phyloP scores from a whole-genome alignment of 2,329 filamentous ascomycete species.

The Fusarium torreyae region DNA sequence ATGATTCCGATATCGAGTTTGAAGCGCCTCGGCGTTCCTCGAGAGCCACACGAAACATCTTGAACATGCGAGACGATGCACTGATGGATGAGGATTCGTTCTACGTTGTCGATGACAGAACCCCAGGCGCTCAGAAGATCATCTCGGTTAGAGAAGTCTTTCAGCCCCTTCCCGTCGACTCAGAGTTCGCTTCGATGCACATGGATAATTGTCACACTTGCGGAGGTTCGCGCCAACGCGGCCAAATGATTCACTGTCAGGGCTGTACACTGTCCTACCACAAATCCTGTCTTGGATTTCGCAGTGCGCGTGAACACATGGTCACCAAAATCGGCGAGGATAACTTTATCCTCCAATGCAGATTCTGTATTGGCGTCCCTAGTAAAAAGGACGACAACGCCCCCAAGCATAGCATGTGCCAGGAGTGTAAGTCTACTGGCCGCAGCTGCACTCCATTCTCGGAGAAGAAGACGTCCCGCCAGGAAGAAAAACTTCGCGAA shows the following conservation, averaged over 20 bases:
- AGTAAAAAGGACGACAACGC: slow-evolving; percentile 77
- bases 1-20: slow-evolving; percentile 67
- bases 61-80: slow-evolving; percentile 66
- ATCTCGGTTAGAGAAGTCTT: slow-evolving; percentile 83
- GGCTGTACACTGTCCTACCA: slow-evolving; percentile 91
- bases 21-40: slow-evolving; percentile 66
- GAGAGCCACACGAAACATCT: slow-evolving; percentile 61
- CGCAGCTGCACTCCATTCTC: slow-evolving; percentile 82
- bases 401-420: slow-evolving; percentile 81
- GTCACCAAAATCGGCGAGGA: slow-evolving; percentile 86
- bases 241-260: slow-evolving; percentile 87
- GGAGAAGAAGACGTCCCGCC: slow-evolving; percentile 77
- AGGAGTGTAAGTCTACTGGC: slow-evolving; percentile 76
- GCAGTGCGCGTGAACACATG: slow-evolving; percentile 84
- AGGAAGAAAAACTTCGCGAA: slow-evolving; percentile 87
- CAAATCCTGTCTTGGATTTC: slow-evolving; percentile 82
- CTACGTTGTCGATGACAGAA: slow-evolving; percentile 64
- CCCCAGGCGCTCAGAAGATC: slow-evolving; percentile 65
- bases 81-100: slow-evolving; percentile 72
- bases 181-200: slow-evolving; percentile 80
- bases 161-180: slow-evolving; percentile 70
- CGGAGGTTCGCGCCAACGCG: slow-evolving; percentile 61
- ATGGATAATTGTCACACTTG: slow-evolving; percentile 81
- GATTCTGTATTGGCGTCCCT: slow-evolving; percentile 81
- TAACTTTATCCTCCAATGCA: slow-evolving; percentile 90